Evolutionary conservation across 345 rosid species (phyloP).

Genomic region (Firmiana major): DNA sequence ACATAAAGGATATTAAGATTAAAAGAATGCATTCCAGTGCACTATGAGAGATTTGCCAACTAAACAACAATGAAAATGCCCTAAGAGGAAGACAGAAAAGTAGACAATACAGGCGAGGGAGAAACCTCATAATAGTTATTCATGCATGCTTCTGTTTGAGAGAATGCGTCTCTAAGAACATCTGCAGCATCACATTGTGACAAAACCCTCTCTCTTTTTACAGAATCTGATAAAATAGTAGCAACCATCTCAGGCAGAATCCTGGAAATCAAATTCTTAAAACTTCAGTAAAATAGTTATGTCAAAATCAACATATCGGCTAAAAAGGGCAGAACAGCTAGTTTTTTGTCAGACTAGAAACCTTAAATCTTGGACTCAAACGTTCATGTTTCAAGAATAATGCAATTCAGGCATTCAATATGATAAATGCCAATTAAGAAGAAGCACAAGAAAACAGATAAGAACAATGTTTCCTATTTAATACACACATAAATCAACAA

Average conservation of each 20-base stretch:
- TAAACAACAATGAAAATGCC: not conserved
- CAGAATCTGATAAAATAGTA: conserved; percentile 64
- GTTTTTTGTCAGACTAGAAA: not conserved
- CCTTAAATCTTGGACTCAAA: not conserved
- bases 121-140: conserved; percentile 82
- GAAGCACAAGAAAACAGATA: not conserved
- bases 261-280: conserved; percentile 39
- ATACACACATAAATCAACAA: not conserved
- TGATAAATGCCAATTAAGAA: not conserved
- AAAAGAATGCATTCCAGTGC: not conserved
- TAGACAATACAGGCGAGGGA: not conserved
- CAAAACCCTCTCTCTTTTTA: conserved; percentile 61
- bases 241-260: conserved; percentile 74
- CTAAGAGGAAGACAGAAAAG: not conserved
- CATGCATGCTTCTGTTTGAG: conserved; percentile 77
- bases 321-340: not conserved
- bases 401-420: not conserved
- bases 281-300: conserved; percentile 6
- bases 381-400: conserved; percentile 4
- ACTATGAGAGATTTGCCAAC: not conserved
- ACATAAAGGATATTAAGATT: not conserved
- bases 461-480: not conserved
- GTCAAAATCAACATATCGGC: conserved; percentile 7
- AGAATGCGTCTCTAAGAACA: conserved; percentile 73
- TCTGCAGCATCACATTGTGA: conserved; percentile 74